Conservation (phyloP, 768 basidiomycete genomes). For the Russula ochroleuca region DNA sequence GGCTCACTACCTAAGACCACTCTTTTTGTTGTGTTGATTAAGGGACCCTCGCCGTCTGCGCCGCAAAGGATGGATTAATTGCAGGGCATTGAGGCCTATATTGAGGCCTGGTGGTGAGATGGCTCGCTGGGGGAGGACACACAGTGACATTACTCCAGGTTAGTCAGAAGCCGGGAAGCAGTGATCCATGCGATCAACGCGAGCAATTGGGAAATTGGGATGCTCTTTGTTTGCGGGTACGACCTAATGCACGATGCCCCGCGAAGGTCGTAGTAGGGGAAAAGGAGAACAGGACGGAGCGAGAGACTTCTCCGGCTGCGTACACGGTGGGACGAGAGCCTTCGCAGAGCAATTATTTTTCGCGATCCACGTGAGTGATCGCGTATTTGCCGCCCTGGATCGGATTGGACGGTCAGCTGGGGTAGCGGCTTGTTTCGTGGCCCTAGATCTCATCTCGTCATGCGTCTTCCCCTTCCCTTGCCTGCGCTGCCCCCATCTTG, state of each 20-base stretch:
- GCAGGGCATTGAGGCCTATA: neutral
- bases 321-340: too few relatives aligned
- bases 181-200: constrained; percentile 8
- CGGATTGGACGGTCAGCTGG: neutral
- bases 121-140: neutral
- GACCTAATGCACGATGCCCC: neutral
- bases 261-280: neutral
- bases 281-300: neutral
- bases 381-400: neutral
- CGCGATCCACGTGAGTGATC: neutral
- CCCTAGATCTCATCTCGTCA: neutral
- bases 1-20: too few relatives aligned
- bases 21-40: neutral
- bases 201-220: neutral
- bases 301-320: neutral
- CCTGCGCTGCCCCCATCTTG: neutral
- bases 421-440: too few relatives aligned
- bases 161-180: neutral
- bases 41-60: neutral
- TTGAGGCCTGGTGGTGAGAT: neutral
- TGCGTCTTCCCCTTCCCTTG: neutral
- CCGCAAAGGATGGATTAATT: neutral
- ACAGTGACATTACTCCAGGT: constrained; percentile 12
- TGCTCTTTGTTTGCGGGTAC: neutral
- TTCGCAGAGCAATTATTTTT: neutral